Conservation (phyloP, 73 alveolate genomes). For the Urostyla sp. region DNA sequence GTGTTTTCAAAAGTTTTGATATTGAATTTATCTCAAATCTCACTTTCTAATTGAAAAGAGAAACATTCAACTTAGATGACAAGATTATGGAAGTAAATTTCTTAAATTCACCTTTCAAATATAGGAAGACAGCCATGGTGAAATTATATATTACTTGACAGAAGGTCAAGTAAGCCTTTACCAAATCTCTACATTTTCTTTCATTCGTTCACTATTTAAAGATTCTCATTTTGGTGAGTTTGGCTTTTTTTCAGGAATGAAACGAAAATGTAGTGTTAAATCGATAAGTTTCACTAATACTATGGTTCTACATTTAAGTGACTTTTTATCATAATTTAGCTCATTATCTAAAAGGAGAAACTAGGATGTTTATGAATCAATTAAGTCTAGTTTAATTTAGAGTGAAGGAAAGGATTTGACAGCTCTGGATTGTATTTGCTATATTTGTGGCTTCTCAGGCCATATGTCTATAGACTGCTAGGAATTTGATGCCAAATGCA, state of each 20-base stretch:
- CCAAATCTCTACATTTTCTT: constrained; percentile 64
- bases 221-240: constrained; percentile 72
- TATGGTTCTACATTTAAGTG: neutral
- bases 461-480: constrained; percentile 70
- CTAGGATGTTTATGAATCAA: neutral
- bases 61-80: constrained; percentile 28
- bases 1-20: constrained; percentile 34
- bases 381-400: neutral
- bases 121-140: constrained; percentile 72
- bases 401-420: constrained; percentile 46
- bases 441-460: constrained; percentile 62
- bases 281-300: constrained; percentile 69
- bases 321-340: constrained; percentile 31
- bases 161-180: constrained; percentile 67
- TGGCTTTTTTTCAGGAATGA: constrained; percentile 68
- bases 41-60: constrained; percentile 27
- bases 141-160: constrained; percentile 59
- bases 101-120: neutral
- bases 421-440: constrained; percentile 56
- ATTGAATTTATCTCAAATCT: constrained; percentile 33
- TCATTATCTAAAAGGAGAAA: constrained; percentile 30
- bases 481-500: constrained; percentile 20
- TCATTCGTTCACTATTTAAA: constrained; percentile 48
- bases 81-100: constrained; percentile 31
- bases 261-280: constrained; percentile 67